Conservation (phyloP, 2,329 filamentous ascomycete genomes). For the Aspergillus brunneoviolaceus region DNA sequence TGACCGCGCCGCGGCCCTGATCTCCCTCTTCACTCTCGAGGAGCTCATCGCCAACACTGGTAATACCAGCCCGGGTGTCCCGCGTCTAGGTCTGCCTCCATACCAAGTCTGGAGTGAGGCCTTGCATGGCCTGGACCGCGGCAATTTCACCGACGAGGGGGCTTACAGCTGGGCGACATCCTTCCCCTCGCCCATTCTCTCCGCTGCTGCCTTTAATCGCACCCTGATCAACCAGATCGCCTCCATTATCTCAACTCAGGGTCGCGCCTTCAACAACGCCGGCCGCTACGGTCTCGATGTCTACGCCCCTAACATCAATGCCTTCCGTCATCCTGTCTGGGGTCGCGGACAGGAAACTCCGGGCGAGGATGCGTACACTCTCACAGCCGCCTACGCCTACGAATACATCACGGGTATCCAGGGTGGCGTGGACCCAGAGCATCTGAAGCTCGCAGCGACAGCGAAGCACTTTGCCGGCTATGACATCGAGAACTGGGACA, state of each 20-base stretch:
- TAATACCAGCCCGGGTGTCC: slow-evolving; percentile 51
- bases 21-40: slow-evolving; percentile 52
- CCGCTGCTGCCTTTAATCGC: slow-evolving; percentile 65
- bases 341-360: slow-evolving; percentile 62
- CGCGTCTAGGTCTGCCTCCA: slow-evolving; percentile 56
- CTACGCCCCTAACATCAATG: slow-evolving; percentile 65
- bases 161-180: slow-evolving; percentile 62
- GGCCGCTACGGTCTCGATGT: slow-evolving; percentile 44
- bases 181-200: slow-evolving; percentile 64
- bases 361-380: slow-evolving; percentile 53
- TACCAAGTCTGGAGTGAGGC: slow-evolving; percentile 63
- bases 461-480: slow-evolving; percentile 63
- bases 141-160: slow-evolving; percentile 53
- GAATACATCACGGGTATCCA: slow-evolving; percentile 57
- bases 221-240: slow-evolving; percentile 59
- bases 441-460: slow-evolving; percentile 49
- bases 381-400: slow-evolving; percentile 51
- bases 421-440: slow-evolving; percentile 41
- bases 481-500: slow-evolving; percentile 53
- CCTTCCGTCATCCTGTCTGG: slow-evolving; percentile 64
- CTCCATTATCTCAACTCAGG: slow-evolving; percentile 56
- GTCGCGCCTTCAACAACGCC: slow-evolving; percentile 63
- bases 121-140: slow-evolving; percentile 63
- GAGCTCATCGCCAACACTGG: slow-evolving; percentile 58
- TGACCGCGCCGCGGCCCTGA: slow-evolving; percentile 49